Conservation (phyloP, 768 basidiomycete species). For the Amanita molliuscula region DNA sequence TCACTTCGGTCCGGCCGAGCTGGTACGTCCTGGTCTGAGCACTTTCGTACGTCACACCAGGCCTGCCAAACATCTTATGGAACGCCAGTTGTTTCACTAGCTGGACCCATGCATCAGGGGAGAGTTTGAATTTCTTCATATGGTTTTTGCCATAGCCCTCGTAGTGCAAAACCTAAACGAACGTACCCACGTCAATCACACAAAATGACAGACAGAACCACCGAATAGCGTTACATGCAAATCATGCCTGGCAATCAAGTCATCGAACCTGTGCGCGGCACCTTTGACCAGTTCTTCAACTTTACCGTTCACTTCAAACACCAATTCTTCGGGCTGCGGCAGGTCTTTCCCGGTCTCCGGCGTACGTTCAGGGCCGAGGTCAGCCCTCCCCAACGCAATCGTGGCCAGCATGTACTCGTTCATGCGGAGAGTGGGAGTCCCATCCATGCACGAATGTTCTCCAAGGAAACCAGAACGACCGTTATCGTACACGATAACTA, state of each 20-base stretch:
- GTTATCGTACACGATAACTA: conserved; percentile 91
- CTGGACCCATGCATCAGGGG: conserved; percentile 94
- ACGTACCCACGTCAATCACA: neutral
- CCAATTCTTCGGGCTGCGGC: conserved; percentile 53
- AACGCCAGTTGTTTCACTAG: conserved; percentile 95
- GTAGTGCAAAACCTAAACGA: conserved; percentile 61
- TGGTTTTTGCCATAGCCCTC: conserved; percentile 81
- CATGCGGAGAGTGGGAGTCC: conserved; percentile 88
- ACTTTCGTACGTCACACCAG: conserved; percentile 85
- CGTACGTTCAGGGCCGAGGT: conserved; percentile 49
- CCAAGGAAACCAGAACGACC: conserved; percentile 92
- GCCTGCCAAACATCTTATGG: conserved; percentile 69
- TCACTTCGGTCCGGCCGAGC: conserved; percentile 90
- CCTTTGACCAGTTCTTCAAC: conserved; percentile 40
- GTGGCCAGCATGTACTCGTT: conserved; percentile 89
- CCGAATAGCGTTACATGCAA: conserved; percentile 43
- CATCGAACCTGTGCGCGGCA: conserved; percentile 63
- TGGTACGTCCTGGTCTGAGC: conserved; percentile 91
- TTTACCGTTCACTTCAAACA: conserved; percentile 53
- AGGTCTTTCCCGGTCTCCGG: conserved; percentile 27
- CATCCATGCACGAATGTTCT: conserved; percentile 86
- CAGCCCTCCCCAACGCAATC: conserved; percentile 60
- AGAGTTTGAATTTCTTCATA: conserved; percentile 75
- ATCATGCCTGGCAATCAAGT: conserved; percentile 69
- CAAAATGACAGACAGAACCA: neutral